Evolutionary conservation across 768 basidiomycete genomes (phyloP).

Genomic region (Russula sp.): DNA sequence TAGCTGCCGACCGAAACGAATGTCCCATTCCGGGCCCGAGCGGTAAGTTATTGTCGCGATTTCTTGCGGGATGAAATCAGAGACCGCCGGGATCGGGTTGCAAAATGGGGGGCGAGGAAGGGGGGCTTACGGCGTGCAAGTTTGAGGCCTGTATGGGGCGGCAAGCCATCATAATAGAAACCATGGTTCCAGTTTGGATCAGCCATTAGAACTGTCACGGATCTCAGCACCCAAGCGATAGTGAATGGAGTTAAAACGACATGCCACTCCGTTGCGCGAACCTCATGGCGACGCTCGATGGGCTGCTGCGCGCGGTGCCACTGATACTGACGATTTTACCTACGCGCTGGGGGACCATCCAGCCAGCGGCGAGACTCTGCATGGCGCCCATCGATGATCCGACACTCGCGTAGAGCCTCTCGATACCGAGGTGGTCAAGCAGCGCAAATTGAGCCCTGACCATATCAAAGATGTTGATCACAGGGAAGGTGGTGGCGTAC

Average conservation of each 20-base stretch:
- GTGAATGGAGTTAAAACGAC: slow-evolving; percentile 27
- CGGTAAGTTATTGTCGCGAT: slow-evolving; percentile 99
- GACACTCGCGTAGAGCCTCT: slow-evolving; percentile 87
- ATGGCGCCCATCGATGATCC: slow-evolving; percentile 97
- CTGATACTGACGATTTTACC: slow-evolving; percentile 91
- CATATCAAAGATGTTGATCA: slow-evolving; percentile 96
- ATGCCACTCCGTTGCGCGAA: slow-evolving; percentile 93
- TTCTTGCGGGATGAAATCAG: slow-evolving; percentile 45
- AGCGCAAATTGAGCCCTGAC: slow-evolving; percentile 86
- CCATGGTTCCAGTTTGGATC: slow-evolving; percentile 99
- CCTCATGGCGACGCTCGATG: slow-evolving; percentile 91
- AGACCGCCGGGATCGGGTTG: background rate
- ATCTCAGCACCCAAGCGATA: background rate
- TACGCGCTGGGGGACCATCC: slow-evolving; percentile 85
- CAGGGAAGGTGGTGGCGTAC: slow-evolving; percentile 89
- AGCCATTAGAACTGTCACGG: slow-evolving; percentile 85
- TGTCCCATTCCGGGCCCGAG: slow-evolving; percentile 98
- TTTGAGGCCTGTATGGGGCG: slow-evolving; percentile 98
- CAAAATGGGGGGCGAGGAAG: slow-evolving; percentile 14
- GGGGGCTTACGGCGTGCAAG: slow-evolving; percentile 76
- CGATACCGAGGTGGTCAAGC: slow-evolving; percentile 76
- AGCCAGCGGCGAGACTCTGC: slow-evolving; percentile 95
- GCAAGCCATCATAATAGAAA: slow-evolving; percentile 93
- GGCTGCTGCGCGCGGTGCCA: slow-evolving; percentile 88
- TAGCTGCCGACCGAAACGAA: slow-evolving; percentile 85